Evolutionary conservation across 768 basidiomycete species (phyloP).

Genomic region (Collybia sp.): DNA sequence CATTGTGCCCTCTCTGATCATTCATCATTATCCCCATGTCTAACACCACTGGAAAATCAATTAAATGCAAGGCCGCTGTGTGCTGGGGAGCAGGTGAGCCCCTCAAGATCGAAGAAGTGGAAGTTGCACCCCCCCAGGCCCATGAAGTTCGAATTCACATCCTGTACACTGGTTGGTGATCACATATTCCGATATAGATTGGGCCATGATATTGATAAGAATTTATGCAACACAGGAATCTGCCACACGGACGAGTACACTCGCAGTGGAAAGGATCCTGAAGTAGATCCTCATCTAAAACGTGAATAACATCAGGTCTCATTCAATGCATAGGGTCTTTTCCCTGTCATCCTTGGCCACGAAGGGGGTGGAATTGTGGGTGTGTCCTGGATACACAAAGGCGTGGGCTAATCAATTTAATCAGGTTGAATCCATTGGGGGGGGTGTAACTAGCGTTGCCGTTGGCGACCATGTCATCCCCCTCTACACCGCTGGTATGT

Average conservation of each 20-base stretch:
- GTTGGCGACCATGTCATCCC: constrained; percentile 98
- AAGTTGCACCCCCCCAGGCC: constrained; percentile 87
- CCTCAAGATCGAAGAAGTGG: constrained; percentile 85
- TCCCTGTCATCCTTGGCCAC: constrained; percentile 92
- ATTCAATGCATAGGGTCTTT: constrained; percentile 55
- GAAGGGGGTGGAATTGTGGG: constrained; percentile 89
- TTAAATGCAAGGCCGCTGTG: constrained; percentile 87
- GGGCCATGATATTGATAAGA: constrained; percentile 7
- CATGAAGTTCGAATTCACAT: constrained; percentile 94
- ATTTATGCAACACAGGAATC: constrained; percentile 53
- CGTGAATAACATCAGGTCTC: background rate
- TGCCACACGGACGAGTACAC: constrained; percentile 99
- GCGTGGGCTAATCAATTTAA: constrained; percentile 9
- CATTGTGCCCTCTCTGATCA: constrained; percentile 1
- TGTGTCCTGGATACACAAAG: constrained; percentile 5
- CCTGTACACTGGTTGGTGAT: constrained; percentile 72
- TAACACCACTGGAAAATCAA: constrained; percentile 67
- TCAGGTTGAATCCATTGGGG: constrained; percentile 95
- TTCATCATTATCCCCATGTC: constrained; percentile 46
- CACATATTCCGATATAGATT: background rate
- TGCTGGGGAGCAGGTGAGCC: constrained; percentile 92
- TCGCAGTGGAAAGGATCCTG: constrained; percentile 92
- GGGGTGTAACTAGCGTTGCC: constrained; percentile 75
- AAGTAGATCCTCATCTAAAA: constrained; percentile 45
- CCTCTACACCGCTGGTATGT: constrained; percentile 86